phyloP scores from a whole-genome alignment of 805 yeast species.

The Hanseniaspora vineae region DNA sequence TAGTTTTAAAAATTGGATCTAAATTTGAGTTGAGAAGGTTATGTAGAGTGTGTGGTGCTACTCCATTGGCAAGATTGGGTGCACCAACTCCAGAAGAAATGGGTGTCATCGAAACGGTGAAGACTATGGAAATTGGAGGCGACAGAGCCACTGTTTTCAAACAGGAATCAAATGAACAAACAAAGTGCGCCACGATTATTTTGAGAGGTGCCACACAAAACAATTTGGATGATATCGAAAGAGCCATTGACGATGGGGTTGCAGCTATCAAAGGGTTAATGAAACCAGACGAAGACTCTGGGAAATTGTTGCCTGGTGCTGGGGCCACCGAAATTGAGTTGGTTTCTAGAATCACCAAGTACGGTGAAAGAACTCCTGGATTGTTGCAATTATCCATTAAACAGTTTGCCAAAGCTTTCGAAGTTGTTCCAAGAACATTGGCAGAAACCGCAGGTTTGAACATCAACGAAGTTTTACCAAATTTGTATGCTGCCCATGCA shows the following conservation, averaged over 20 bases:
- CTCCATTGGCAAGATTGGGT: conserved; percentile 87
- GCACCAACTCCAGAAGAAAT: conserved; percentile 93
- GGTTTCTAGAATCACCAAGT: conserved; percentile 62
- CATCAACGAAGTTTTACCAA: conserved; percentile 77
- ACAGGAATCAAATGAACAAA: conserved; percentile 46
- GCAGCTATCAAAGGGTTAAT: conserved; percentile 80
- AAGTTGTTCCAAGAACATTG: conserved; percentile 80
- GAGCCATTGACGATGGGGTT: conserved; percentile 96
- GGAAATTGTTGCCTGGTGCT: conserved; percentile 82
- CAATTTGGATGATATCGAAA: conserved; percentile 84
- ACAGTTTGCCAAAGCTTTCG: conserved; percentile 88
- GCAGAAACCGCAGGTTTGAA: conserved; percentile 94
- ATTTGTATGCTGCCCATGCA: conserved; percentile 79
- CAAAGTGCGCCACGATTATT: conserved; percentile 85
- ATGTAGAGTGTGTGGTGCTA: conserved; percentile 93
- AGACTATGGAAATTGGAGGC: conserved; percentile 91
- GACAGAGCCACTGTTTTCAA: conserved; percentile 91
- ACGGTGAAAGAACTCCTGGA: conserved; percentile 93
- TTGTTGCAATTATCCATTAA: conserved; percentile 86
- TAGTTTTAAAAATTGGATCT: conserved; percentile 81
- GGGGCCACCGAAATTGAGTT: conserved; percentile 90
- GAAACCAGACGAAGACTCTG: conserved; percentile 48
- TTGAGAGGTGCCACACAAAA: conserved; percentile 95
- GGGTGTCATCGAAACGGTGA: conserved; percentile 78
- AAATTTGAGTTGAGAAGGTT: conserved; percentile 90